phyloP scores from a whole-genome alignment of 768 basidiomycete species.

The Hortiboletus campestris region DNA sequence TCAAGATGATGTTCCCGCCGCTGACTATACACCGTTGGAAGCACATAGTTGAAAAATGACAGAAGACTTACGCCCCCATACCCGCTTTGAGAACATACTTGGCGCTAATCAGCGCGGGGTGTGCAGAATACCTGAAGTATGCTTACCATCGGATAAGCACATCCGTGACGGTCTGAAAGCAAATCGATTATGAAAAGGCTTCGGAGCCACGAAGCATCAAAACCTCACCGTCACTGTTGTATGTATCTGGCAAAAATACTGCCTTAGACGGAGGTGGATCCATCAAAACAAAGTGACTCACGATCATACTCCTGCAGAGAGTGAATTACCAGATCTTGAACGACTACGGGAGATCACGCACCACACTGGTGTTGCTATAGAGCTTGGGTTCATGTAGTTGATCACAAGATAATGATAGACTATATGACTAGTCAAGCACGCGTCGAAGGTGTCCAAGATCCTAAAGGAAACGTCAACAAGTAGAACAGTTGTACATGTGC shows the following conservation, averaged over 20 bases:
- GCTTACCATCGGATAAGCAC: conserved; percentile 45
- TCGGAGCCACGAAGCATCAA: background rate
- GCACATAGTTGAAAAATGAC: background rate
- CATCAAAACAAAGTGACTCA: conserved; percentile 27
- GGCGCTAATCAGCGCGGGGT: background rate
- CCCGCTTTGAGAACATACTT: conserved; percentile 49
- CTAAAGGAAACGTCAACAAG: conserved; percentile 2
- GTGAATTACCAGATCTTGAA: background rate
- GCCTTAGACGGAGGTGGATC: background rate
- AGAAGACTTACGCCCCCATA: conserved; percentile 46
- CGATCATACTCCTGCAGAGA: conserved; percentile 47
- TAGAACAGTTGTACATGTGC: background rate
- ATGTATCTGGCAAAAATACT: conserved; percentile 41
- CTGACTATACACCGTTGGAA: conserved; percentile 39
- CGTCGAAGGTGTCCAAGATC: conserved; percentile 56
- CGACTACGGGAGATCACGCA: background rate
- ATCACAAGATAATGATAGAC: conserved; percentile 57
- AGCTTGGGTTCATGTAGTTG: conserved; percentile 49
- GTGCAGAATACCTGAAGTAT: background rate
- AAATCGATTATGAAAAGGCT: background rate
- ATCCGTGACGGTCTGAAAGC: conserved; percentile 44
- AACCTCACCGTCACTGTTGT: conserved; percentile 50
- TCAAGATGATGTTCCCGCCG: conserved; percentile 41
- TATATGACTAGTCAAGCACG: conserved; percentile 50
- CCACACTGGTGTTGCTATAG: conserved; percentile 49